Conservation (phyloP, 1,284 basidiomycete species). For the Gomphus bonarii region DNA sequence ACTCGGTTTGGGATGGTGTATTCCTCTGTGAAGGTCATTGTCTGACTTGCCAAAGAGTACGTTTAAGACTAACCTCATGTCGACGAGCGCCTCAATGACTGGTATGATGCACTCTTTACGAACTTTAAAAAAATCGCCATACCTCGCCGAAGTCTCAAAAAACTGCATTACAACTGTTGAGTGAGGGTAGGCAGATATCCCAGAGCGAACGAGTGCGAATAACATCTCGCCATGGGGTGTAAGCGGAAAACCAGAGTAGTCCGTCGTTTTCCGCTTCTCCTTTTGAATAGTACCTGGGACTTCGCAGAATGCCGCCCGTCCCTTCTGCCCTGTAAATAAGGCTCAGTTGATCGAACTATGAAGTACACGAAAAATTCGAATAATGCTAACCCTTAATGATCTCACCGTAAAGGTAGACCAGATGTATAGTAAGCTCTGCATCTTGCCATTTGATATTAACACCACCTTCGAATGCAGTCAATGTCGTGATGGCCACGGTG, state of each 20-base stretch:
- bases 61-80: conserved; percentile 42
- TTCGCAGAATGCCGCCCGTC: conserved; percentile 65
- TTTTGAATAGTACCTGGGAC: conserved; percentile 49
- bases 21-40: conserved; percentile 48
- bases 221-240: conserved; percentile 90
- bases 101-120: conserved; percentile 81
- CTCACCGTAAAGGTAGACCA: conserved; percentile 92
- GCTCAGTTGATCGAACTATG: not conserved
- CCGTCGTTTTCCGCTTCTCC: conserved; percentile 55
- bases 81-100: conserved; percentile 84
- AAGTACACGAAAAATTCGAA: not conserved
- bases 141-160: conserved; percentile 89
- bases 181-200: conserved; percentile 78
- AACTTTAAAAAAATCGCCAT: conserved; percentile 94
- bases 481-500: conserved; percentile 61
- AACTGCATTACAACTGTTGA: conserved; percentile 86
- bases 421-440: conserved; percentile 85
- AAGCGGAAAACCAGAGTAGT: conserved; percentile 80
- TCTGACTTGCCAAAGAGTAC: not conserved
- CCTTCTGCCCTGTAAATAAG: conserved; percentile 46
- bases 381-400: conserved; percentile 61
- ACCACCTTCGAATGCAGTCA: conserved; percentile 57
- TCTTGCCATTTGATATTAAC: conserved; percentile 80
- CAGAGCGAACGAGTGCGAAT: conserved; percentile 73
- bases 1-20: conserved; percentile 69